phyloP scores from a whole-genome alignment of 257 asterid genomes.

The Parsonsia alboflavescens region DNA sequence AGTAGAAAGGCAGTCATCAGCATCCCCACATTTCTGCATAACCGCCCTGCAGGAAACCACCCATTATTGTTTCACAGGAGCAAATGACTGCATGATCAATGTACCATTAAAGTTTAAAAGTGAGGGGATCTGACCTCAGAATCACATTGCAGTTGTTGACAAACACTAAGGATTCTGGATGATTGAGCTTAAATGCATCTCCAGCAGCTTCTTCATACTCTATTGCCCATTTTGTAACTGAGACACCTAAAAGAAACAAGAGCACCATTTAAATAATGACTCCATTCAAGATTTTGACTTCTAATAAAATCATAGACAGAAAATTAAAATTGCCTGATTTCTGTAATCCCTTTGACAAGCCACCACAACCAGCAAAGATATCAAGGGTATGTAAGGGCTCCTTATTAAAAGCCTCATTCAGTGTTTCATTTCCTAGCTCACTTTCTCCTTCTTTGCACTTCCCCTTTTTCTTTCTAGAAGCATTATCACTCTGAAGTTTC shows the following conservation, averaged over 20 bases:
- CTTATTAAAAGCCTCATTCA: slow-evolving; percentile 29
- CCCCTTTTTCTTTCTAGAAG: slow-evolving; percentile 62
- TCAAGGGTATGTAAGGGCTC: slow-evolving; percentile 62
- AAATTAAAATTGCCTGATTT: slow-evolving; percentile 53
- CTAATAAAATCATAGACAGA: slow-evolving; percentile 5
- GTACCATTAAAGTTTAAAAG: background rate
- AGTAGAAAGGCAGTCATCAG: slow-evolving; percentile 82
- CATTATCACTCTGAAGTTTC: slow-evolving; percentile 35
- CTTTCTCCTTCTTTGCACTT: slow-evolving; percentile 74
- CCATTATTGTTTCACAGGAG: background rate
- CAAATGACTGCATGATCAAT: background rate
- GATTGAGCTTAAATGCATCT: slow-evolving; percentile 87
- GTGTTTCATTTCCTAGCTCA: slow-evolving; percentile 33
- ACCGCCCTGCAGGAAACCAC: slow-evolving; percentile 58
- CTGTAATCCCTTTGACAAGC: slow-evolving; percentile 81
- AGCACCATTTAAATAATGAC: slow-evolving; percentile 16
- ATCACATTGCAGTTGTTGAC: slow-evolving; percentile 85
- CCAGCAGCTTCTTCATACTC: slow-evolving; percentile 94
- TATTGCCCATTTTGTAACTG: slow-evolving; percentile 88
- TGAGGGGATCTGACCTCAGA: slow-evolving; percentile 43
- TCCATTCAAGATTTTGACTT: slow-evolving; percentile 8
- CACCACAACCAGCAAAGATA: slow-evolving; percentile 98
- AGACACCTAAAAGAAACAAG: slow-evolving; percentile 43
- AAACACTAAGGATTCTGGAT: slow-evolving; percentile 69
- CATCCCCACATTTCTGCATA: slow-evolving; percentile 88